phyloP scores from a whole-genome alignment of 768 basidiomycete genomes.

The Sistotremastrum niveocremeum region DNA sequence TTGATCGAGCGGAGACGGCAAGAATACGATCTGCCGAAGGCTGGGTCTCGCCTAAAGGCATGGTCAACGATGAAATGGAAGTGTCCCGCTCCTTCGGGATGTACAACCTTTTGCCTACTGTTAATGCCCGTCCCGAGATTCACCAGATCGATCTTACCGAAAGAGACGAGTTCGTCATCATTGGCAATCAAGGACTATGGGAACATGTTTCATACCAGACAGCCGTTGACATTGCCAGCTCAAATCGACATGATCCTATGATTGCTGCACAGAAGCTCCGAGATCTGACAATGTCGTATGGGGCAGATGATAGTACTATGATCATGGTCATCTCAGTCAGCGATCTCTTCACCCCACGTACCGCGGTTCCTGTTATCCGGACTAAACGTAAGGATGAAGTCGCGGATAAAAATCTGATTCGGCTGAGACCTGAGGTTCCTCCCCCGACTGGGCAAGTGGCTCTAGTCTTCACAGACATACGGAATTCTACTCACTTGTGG shows the following conservation, averaged over 20 bases:
- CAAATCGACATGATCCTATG: constrained; percentile 58
- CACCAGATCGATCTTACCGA: constrained; percentile 54
- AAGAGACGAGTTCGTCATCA: constrained; percentile 90
- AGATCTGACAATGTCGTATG: constrained; percentile 95
- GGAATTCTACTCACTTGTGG: constrained; percentile 94
- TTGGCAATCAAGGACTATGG: constrained; percentile 90
- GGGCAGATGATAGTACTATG: constrained; percentile 87
- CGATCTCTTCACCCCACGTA: constrained; percentile 43
- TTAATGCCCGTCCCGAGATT: constrained; percentile 82
- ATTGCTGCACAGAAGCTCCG: constrained; percentile 93
- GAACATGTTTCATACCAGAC: constrained; percentile 89
- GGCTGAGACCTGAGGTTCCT: constrained; percentile 65
- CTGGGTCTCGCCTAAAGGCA: constrained; percentile 83
- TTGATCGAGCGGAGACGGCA: constrained; percentile 68
- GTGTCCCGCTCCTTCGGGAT: constrained; percentile 91
- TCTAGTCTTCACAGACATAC: constrained; percentile 95
- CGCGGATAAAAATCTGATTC: constrained; percentile 40
- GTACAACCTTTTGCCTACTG: constrained; percentile 76
- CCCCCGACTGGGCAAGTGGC: constrained; percentile 81
- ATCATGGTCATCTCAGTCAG: constrained; percentile 90
- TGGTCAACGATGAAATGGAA: constrained; percentile 85
- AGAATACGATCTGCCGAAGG: constrained; percentile 89
- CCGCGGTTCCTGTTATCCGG: constrained; percentile 29
- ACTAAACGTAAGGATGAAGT: constrained; percentile 32
- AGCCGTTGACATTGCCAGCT: constrained; percentile 88